Evolutionary conservation across 78 protist genomes (phyloP).

Genomic region (Isochrysis galbana): DNA sequence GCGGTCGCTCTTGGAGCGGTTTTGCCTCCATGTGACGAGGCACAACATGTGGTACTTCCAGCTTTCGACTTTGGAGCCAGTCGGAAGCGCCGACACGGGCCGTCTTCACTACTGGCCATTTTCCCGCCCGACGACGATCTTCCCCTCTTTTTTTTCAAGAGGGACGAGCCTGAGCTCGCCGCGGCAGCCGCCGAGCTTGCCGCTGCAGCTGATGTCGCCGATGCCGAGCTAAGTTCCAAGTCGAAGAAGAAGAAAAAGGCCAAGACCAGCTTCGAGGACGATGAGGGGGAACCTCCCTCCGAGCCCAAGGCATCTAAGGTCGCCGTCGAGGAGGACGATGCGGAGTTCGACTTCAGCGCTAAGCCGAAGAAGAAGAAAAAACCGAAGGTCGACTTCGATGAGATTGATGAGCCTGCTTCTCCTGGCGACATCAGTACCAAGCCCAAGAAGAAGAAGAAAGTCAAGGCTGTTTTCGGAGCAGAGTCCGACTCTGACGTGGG

Average conservation of each 20-base stretch:
- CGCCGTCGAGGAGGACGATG: not conserved
- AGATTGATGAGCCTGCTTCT: not conserved
- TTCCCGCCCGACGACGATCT: conserved; percentile 9
- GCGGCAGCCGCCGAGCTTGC: not conserved
- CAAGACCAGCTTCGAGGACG: not conserved
- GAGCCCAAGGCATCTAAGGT: no score
- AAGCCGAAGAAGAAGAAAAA: not conserved
- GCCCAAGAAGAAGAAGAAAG: not conserved
- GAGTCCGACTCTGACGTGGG: not conserved
- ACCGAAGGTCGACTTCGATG: not conserved
- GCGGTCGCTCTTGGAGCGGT: not conserved
- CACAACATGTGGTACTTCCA: not conserved
- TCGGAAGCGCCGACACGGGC: not conserved
- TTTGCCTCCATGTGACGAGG: not conserved
- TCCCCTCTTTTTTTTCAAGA: not conserved
- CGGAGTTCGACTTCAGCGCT: not conserved
- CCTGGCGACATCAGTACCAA: not conserved
- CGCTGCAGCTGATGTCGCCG: not conserved
- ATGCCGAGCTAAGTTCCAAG: not conserved
- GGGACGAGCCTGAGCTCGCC: not conserved
- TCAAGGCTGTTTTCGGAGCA: not conserved
- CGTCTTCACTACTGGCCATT: not conserved
- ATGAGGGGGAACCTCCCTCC: no score
- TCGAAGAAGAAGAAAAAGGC: not conserved
- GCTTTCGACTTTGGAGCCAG: not conserved